Evolutionary conservation across 768 basidiomycete genomes (phyloP).

Genomic region (Tylopilus cervinicoccineus): DNA sequence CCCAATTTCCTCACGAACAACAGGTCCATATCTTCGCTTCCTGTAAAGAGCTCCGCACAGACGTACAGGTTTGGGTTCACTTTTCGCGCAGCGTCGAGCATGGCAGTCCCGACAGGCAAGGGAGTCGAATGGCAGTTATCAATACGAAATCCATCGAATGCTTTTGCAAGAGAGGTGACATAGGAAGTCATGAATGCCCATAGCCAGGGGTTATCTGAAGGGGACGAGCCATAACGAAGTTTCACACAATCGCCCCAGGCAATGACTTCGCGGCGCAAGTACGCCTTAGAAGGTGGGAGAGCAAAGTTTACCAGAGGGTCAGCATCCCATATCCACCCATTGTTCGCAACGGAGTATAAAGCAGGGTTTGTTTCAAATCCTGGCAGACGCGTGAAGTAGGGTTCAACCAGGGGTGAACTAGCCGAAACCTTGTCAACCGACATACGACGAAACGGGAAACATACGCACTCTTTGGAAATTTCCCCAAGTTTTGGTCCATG

Average conservation of each 20-base stretch:
- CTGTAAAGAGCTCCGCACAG: constrained; percentile 96
- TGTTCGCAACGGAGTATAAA: constrained; percentile 86
- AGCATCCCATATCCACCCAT: constrained; percentile 99
- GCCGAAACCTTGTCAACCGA: constrained; percentile 5
- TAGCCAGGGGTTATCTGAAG: constrained; percentile 85
- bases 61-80: constrained; percentile 93
- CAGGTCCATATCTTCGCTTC: constrained; percentile 89
- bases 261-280: constrained; percentile 93
- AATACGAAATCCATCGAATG: constrained; percentile 94
- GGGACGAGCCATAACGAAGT: constrained; percentile 83
- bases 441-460: not conserved
- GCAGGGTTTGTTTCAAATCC: constrained; percentile 48
- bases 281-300: constrained; percentile 86
- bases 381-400: constrained; percentile 86
- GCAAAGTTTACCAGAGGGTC: constrained; percentile 96
- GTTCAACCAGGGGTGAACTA: constrained; percentile 83
- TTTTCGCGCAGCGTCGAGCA: constrained; percentile 88
- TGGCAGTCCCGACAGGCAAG: constrained; percentile 88
- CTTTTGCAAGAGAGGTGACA: constrained; percentile 70
- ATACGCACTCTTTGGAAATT: constrained; percentile 69
- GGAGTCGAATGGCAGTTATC: constrained; percentile 99
- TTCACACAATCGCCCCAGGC: constrained; percentile 99
- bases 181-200: constrained; percentile 91
- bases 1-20: constrained; percentile 90
- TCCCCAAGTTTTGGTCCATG: constrained; percentile 82